Percentiles rank a stretch among this genome's conserved stretches.
These are phyloP conservation scores for Macrolepiota albuminosa DNA, from an alignment of 768 basidiomycete genomes.

Conservation along the genomic window DNA sequence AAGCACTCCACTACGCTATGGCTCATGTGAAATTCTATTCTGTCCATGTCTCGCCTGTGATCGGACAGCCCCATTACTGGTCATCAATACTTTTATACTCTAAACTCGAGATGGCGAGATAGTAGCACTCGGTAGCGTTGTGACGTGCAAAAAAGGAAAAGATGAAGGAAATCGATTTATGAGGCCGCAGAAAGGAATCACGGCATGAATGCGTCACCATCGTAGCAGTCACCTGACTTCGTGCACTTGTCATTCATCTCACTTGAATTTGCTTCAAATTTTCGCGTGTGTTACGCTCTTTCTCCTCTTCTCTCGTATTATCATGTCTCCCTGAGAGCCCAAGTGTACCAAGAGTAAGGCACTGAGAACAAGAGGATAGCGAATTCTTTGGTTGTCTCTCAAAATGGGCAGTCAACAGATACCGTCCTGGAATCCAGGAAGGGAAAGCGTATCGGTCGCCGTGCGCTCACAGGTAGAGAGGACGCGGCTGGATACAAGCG, in stretches of 20 bases:
- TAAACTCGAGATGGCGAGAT: neutral
- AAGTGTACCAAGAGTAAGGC: neutral
- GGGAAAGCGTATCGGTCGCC: neutral
- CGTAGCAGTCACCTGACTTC: too few species aligned
- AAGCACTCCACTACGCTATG: neutral
- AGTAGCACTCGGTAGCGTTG: neutral
- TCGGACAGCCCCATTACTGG: neutral
- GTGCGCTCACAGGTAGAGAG: neutral
- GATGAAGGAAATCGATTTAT: too few species aligned
- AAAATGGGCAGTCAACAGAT: neutral
- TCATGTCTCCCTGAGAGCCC: neutral
- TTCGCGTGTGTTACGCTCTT: too few species aligned
- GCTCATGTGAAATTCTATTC: constrained; percentile 1
- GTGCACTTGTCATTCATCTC: too few species aligned
- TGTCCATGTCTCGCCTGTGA: constrained; percentile 2
- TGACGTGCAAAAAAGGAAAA: neutral
- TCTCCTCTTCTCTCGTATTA: too few species aligned
- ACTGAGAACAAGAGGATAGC: neutral
- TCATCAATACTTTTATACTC: neutral
- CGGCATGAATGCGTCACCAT: too few species aligned
- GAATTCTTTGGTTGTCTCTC: neutral
- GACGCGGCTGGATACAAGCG: neutral
- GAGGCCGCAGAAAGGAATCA: too few species aligned
- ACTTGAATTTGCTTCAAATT: too few species aligned
- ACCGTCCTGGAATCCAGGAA: neutral